Evolutionary conservation across 805 yeast species (phyloP), one percentile per base, ranked within the genome.

Genomic region (Nakazawaea molendinolei): DNA sequence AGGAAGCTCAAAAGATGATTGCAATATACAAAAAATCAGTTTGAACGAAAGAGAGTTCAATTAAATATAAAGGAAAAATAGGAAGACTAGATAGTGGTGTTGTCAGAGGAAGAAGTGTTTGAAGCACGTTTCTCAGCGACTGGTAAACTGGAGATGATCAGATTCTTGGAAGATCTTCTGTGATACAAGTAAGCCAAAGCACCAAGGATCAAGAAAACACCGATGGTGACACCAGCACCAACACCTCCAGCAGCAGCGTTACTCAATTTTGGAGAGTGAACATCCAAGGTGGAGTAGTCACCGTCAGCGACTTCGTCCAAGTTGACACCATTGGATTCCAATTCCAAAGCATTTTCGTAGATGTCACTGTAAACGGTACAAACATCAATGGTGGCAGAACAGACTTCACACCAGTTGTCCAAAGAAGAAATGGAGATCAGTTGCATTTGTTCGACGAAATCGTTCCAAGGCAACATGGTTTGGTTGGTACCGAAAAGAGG

Each of bases 161-260:
- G 21, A 5, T 21, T 20, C 15, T 36, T 23, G 12, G 35, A 31
- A 2, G 19, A n/a, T 15, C 13, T 21, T 12, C 14, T 29, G 6
- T 14, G 13, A 5, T 20, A 19, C 30, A 37, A 32, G 45, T 36
- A 46, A 14, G 52, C 30, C 7, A 58, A 37, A 14, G 45, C 56
- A 32, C 61, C 70, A 14, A 54, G 25, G 21, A 67, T 42, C 23
- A 54, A 40, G 44, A 65, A 44, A 8, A 64, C 71, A 39, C 63
- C 67, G 36, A 69, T 50, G 23, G 66, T 62, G 26, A 54, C 60
- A 43, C 72, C 72, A 21, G 71, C 74, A 41, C 75, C 74, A 43
- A 68, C 66, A 38, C 73, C 74, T 39, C 74, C 74, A 19, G 73
- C 74, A 26, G 41, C 70, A 8, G 71, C 71, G 14, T 56, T 50